These are phyloP conservation scores for Gastrodia elata DNA, from an alignment of 106 monocot genomes.

Conservation along the genomic window DNA sequence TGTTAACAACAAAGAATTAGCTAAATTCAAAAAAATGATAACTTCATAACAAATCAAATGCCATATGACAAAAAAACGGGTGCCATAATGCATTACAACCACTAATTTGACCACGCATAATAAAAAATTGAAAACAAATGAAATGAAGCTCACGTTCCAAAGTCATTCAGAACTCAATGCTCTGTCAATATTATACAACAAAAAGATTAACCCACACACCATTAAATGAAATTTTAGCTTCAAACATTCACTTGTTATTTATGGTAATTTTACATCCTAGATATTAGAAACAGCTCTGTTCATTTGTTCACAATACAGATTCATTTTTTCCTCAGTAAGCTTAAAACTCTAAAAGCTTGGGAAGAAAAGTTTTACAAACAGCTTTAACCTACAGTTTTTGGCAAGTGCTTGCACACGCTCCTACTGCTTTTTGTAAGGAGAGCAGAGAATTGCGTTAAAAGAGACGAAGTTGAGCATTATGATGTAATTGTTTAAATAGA, in stretches of 20 bases:
- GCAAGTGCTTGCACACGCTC: neutral
- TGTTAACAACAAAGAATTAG: neutral
- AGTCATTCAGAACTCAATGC: no score
- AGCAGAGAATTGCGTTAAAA: neutral
- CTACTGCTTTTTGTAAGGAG: neutral
- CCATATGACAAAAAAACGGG: neutral
- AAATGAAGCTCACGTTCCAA: no score
- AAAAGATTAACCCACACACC: no score
- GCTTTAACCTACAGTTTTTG: neutral
- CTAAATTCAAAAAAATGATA: neutral
- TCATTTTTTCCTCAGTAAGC: no score
- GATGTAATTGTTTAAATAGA: neutral
- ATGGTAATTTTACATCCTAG: no score
- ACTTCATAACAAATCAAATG: neutral
- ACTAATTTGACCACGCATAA: no score
- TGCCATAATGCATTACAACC: neutral
- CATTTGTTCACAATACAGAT: no score
- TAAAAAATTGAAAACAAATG: no score
- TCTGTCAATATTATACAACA: no score
- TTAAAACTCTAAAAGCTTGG: neutral
- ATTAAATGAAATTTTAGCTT: no score
- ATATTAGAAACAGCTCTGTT: no score
- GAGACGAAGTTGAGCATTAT: neutral
- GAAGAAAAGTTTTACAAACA: neutral
- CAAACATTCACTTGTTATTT: no score